Percentiles rank a stretch among this genome's conserved stretches.
Conservation (phyloP, 2,329 filamentous ascomycete species). For the Microsporum canis region DNA sequence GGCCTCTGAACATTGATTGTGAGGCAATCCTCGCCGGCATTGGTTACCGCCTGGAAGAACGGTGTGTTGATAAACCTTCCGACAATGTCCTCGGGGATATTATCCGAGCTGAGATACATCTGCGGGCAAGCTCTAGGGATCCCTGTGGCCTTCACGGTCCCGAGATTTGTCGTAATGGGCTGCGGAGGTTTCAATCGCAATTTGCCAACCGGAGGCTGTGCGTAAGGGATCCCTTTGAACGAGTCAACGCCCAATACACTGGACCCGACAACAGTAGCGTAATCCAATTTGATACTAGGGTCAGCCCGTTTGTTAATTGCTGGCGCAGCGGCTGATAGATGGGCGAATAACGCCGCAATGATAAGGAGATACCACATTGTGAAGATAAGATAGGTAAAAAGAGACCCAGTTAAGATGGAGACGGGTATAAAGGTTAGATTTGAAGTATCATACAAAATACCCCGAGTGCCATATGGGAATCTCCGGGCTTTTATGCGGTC, state of each 20-base stretch:
- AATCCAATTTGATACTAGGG: constrained; percentile 12
- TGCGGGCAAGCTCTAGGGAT: constrained; percentile 57
- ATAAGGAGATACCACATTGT: neutral
- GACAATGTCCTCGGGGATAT: constrained; percentile 36
- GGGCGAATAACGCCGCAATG: neutral
- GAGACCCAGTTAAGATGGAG: neutral
- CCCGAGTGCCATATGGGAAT: neutral
- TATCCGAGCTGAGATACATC: constrained; percentile 48
- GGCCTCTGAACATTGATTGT: constrained; percentile 51
- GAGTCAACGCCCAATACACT: constrained; percentile 45
- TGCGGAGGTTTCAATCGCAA: constrained; percentile 60
- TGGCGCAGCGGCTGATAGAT: neutral
- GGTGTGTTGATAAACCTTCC: constrained; percentile 45
- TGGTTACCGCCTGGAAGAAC: constrained; percentile 45
- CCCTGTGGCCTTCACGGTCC: constrained; percentile 50
- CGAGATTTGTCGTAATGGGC: constrained; percentile 45
- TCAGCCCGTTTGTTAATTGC: neutral
- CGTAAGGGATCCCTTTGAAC: constrained; percentile 66
- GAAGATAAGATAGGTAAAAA: neutral
- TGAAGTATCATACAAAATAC: neutral
- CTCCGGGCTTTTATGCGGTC: neutral
- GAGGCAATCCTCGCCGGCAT: constrained; percentile 53
- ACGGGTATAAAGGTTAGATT: neutral
- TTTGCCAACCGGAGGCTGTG: constrained; percentile 53
- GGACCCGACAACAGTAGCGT: constrained; percentile 45